Evolutionary conservation across 108 stramenopile genomes (phyloP).

Genomic region (Cyclotella choctawhatcheeana): DNA sequence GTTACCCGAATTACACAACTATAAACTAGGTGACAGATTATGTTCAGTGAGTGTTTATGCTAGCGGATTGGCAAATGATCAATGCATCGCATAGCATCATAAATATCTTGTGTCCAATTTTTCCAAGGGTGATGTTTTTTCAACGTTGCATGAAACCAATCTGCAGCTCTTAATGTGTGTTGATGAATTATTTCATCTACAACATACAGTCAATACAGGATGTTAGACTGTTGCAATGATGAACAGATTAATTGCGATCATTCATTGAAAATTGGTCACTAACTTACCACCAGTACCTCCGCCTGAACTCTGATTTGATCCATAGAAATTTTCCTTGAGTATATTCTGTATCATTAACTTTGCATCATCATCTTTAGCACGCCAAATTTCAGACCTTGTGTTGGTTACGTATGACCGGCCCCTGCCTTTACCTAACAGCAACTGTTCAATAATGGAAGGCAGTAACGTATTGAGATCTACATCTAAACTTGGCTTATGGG

Average conservation of each 20-base stretch:
- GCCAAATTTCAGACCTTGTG: conserved; percentile 66
- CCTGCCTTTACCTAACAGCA: conserved; percentile 77
- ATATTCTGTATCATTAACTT: conserved; percentile 54
- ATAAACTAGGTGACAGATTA: background rate
- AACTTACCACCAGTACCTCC: too few relatives aligned
- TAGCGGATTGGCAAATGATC: conserved; percentile 76
- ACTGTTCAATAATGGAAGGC: conserved; percentile 65
- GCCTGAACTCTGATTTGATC: conserved; percentile 50
- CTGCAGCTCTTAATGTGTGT: conserved; percentile 57
- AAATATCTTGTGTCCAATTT: conserved; percentile 78
- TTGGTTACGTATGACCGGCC: conserved; percentile 65
- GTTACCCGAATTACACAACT: background rate
- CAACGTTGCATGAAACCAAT: conserved; percentile 75
- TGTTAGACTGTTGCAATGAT: too few relatives aligned
- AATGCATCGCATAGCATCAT: conserved; percentile 84
- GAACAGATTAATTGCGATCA: too few relatives aligned
- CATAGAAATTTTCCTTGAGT: conserved; percentile 66
- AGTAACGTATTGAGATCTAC: conserved; percentile 69
- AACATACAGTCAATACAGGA: too few relatives aligned
- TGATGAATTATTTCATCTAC: conserved; percentile 17
- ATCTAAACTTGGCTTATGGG: conserved; percentile 70
- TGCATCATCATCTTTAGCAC: conserved; percentile 54
- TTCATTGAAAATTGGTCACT: too few relatives aligned
- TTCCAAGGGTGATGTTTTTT: conserved; percentile 78
- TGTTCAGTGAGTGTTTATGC: background rate